A percentile compares a stretch with the other conserved stretches of the same genome.
phyloP scores from a whole-genome alignment of 2,329 filamentous ascomycete genomes.

The Talaromyces sp. region DNA sequence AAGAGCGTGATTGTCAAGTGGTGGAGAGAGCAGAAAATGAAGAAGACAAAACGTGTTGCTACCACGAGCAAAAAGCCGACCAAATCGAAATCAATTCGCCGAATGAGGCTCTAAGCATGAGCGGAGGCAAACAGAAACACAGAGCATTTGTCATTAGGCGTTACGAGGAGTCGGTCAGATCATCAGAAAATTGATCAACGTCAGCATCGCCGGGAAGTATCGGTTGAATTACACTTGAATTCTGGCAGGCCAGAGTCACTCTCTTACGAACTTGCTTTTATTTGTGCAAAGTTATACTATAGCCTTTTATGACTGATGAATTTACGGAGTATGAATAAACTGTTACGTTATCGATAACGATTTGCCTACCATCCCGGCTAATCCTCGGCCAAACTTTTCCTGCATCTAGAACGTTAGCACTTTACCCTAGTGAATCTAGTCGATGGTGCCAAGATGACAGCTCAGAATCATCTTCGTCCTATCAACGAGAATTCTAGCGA shows the following conservation, averaged over 20 bases:
- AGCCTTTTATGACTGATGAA: background rate
- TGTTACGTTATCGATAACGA: background rate
- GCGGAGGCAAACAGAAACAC: background rate
- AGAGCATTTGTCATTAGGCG: background rate
- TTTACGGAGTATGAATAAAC: background rate
- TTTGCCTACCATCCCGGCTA: background rate
- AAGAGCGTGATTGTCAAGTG: constrained; percentile 33
- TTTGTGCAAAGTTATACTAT: constrained; percentile 5
- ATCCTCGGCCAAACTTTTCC: background rate
- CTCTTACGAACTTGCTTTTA: background rate
- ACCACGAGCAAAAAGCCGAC: background rate
- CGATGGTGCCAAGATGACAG: background rate
- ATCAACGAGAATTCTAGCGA: background rate
- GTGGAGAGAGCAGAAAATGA: constrained; percentile 30
- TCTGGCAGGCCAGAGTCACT: background rate
- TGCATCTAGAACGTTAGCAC: background rate
- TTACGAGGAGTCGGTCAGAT: background rate
- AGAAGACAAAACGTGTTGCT: constrained; percentile 17
- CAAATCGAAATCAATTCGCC: background rate
- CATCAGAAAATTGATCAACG: background rate
- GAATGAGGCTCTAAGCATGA: background rate
- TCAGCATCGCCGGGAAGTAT: background rate
- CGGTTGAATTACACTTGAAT: background rate
- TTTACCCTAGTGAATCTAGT: background rate
- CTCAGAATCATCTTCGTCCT: background rate